Conservation (phyloP, 441 rosid genomes). For the Biscutella laevigata region DNA sequence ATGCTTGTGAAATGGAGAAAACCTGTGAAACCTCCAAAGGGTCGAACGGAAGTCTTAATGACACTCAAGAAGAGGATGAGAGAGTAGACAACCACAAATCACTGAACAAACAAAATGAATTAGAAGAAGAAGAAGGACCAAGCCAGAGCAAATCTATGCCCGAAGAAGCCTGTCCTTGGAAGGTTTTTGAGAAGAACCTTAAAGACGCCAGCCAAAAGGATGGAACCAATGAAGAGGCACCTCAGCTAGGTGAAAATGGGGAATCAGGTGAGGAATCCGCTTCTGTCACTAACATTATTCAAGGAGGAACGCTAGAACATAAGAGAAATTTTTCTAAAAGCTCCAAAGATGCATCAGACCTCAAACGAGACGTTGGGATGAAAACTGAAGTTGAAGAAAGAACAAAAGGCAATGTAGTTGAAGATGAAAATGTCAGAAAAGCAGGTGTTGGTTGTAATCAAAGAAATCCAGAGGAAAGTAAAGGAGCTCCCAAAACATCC, state of each 20-base stretch:
- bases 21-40: constrained; percentile 22
- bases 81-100: constrained; percentile 16
- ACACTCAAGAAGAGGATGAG: constrained; percentile 24
- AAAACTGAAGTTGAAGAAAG: constrained; percentile 23
- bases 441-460: constrained; percentile 20
- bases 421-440: constrained; percentile 19
- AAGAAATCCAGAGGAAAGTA: constrained; percentile 28
- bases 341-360: constrained; percentile 24
- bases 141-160: constrained; percentile 14
- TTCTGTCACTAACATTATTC: constrained; percentile 16
- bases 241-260: constrained; percentile 23
- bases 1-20: constrained; percentile 22
- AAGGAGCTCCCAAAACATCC: constrained; percentile 12
- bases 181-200: constrained; percentile 27
- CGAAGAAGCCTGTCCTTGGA: constrained; percentile 23
- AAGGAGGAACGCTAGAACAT: constrained; percentile 25
- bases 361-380: constrained; percentile 20
- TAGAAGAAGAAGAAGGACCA: constrained; percentile 24
- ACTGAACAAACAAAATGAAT: constrained; percentile 1
- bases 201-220: constrained; percentile 29
- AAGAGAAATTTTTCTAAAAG: constrained; percentile 21
- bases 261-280: constrained; percentile 11
- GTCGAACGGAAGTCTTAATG: constrained; percentile 20
- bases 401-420: constrained; percentile 15
- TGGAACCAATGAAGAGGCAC: constrained; percentile 17